A percentile compares a stretch with the other conserved stretches of the same genome.
These are phyloP conservation scores for Colletotrichum ledebouriae DNA, from an alignment of 2,329 filamentous ascomycete genomes.

Conservation along the genomic window DNA sequence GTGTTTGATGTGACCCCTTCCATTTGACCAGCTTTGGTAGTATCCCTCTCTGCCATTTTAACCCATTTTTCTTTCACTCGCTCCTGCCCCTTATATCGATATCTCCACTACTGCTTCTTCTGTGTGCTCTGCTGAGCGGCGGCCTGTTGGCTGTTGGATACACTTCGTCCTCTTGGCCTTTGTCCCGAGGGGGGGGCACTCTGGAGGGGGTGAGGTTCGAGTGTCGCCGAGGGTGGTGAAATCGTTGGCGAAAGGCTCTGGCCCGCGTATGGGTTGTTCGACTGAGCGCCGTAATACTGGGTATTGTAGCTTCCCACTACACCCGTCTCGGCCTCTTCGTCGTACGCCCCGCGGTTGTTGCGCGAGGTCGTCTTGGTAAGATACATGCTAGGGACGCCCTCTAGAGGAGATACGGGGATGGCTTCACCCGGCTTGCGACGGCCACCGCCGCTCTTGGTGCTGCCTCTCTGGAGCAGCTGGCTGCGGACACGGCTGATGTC, in stretches of 20 bases:
- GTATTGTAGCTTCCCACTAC: slow-evolving; percentile 45
- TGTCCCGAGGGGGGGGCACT: slow-evolving; percentile 34
- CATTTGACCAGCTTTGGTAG: slow-evolving; percentile 36
- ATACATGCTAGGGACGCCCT: slow-evolving; percentile 45
- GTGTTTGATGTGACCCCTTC: neutral
- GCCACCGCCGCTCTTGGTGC: slow-evolving; percentile 61
- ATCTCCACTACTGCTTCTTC: slow-evolving; percentile 21
- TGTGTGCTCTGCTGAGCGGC: slow-evolving; percentile 18
- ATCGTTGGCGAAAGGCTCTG: slow-evolving; percentile 32
- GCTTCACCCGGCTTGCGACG: slow-evolving; percentile 64
- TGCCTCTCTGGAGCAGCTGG: slow-evolving; percentile 57
- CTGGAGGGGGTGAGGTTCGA: slow-evolving; percentile 37
- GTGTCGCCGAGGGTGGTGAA: slow-evolving; percentile 11
- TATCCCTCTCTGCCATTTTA: slow-evolving; percentile 8
- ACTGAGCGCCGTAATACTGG: slow-evolving; percentile 49
- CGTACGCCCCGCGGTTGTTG: slow-evolving; percentile 51
- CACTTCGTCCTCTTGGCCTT: slow-evolving; percentile 36
- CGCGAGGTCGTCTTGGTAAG: slow-evolving; percentile 50
- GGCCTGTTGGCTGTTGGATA: slow-evolving; percentile 34
- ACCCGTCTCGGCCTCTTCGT: slow-evolving; percentile 59
- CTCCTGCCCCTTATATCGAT: neutral
- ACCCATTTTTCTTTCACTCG: neutral
- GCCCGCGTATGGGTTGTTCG: slow-evolving; percentile 31
- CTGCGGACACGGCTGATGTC: slow-evolving; percentile 56
- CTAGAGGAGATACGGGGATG: slow-evolving; percentile 52